These are phyloP conservation scores for Penicillium ucsense DNA, from an alignment of 495 filamentous ascomycete species.

Conservation along the genomic window DNA sequence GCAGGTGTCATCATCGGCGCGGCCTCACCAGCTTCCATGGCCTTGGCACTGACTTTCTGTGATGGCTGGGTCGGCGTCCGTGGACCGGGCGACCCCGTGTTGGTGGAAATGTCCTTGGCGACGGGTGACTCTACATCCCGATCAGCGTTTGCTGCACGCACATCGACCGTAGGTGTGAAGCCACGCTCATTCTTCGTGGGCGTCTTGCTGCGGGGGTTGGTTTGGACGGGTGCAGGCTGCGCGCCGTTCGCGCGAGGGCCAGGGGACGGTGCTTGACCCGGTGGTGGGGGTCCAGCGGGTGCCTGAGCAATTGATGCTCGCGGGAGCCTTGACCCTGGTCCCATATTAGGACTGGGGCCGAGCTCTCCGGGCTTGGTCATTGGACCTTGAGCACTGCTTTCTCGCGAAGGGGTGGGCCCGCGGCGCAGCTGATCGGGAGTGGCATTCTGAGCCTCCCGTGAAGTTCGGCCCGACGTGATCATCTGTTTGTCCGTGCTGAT, in stretches of 20 bases:
- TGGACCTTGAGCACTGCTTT: slow-evolving; percentile 34
- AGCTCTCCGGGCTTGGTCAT: slow-evolving; percentile 22
- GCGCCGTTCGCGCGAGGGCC: slow-evolving; percentile 47
- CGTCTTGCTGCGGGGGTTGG: slow-evolving; percentile 47
- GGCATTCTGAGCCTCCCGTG: slow-evolving; percentile 54
- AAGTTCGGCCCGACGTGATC: slow-evolving; percentile 32
- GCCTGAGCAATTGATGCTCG: slow-evolving; percentile 61
- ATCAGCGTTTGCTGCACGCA: slow-evolving; percentile 33
- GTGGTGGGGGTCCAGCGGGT: slow-evolving; percentile 75
- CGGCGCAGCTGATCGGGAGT: slow-evolving; percentile 44
- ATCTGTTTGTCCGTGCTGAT: slow-evolving; percentile 30
- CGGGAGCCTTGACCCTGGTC: slow-evolving; percentile 54
- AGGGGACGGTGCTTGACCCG: slow-evolving; percentile 75
- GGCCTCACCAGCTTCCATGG: slow-evolving; percentile 41
- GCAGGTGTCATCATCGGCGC: slow-evolving; percentile 36
- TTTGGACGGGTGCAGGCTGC: slow-evolving; percentile 7
- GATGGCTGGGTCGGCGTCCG: slow-evolving; percentile 51
- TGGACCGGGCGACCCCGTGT: slow-evolving; percentile 42
- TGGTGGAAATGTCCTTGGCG: slow-evolving; percentile 41
- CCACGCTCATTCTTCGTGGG: slow-evolving; percentile 45
- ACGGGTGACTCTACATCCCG: slow-evolving; percentile 46
- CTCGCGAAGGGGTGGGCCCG: slow-evolving; percentile 40
- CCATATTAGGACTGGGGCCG: slow-evolving; percentile 23
- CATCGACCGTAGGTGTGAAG: slow-evolving; percentile 43
- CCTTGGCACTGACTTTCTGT: slow-evolving; percentile 31